A percentile compares a stretch with the other conserved stretches of the same genome.
Evolutionary conservation across 2,329 filamentous ascomycete genomes (phyloP).

Genomic region (Exophiala dermatitidis): DNA sequence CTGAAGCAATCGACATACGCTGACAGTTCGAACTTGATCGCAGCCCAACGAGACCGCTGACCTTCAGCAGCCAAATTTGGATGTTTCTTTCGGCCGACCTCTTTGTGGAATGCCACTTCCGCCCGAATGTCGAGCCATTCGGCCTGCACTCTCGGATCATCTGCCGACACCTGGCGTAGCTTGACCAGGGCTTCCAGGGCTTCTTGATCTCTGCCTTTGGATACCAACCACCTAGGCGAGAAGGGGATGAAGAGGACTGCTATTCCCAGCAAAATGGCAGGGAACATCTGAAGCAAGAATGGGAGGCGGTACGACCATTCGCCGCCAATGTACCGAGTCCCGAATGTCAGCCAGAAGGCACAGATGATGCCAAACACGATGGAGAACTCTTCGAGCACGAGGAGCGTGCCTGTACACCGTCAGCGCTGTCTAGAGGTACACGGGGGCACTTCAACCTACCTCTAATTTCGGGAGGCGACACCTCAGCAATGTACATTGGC

Average conservation of each 20-base stretch:
- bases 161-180: slow-evolving; percentile 43
- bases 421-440: background rate
- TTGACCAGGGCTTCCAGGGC: slow-evolving; percentile 43
- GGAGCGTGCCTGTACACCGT: slow-evolving; percentile 28
- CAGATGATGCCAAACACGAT: slow-evolving; percentile 35
- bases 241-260: slow-evolving; percentile 44
- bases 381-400: slow-evolving; percentile 35
- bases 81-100: slow-evolving; percentile 38
- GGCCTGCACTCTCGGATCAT: slow-evolving; percentile 45
- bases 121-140: slow-evolving; percentile 48
- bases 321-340: slow-evolving; percentile 38
- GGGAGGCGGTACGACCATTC: slow-evolving; percentile 45
- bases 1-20: slow-evolving; percentile 47
- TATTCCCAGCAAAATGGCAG: slow-evolving; percentile 33
- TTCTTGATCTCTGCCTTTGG: slow-evolving; percentile 43
- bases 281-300: slow-evolving; percentile 43
- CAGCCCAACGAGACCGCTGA: slow-evolving; percentile 25
- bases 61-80: slow-evolving; percentile 33
- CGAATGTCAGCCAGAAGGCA: slow-evolving; percentile 39
- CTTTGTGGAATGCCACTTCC: slow-evolving; percentile 47
- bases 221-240: slow-evolving; percentile 49
- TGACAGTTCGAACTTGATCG: slow-evolving; percentile 43
- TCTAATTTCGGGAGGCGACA: slow-evolving; percentile 36
- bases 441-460: slow-evolving; percentile 6
- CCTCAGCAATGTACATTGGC: slow-evolving; percentile 49